A percentile compares a stretch with the other conserved stretches of the same genome.
Evolutionary conservation across 2,329 filamentous ascomycete species (phyloP).

Genomic region (Cytospora paraplurivora): DNA sequence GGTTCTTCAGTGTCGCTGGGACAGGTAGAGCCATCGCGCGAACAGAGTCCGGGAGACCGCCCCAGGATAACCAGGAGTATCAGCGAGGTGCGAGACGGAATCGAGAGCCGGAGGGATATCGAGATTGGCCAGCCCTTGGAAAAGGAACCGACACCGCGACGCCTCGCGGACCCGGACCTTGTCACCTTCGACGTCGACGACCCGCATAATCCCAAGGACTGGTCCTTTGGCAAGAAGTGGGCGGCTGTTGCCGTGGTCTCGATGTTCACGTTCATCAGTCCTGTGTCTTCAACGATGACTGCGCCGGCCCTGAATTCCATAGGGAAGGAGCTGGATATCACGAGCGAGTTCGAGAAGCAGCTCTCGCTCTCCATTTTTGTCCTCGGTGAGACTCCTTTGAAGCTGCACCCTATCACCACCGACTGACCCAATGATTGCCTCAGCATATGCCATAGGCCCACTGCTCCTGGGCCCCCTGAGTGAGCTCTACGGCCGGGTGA

Average conservation of each 20-base stretch:
- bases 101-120: conserved; percentile 41
- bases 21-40: background rate
- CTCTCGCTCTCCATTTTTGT: conserved; percentile 56
- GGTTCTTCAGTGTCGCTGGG: conserved; percentile 2
- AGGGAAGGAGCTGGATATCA: conserved; percentile 45
- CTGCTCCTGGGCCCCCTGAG: conserved; percentile 54
- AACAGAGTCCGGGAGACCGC: conserved; percentile 7
- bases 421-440: background rate
- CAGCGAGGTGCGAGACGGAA: conserved; percentile 45
- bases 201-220: conserved; percentile 33
- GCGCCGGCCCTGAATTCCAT: conserved; percentile 41
- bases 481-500: conserved; percentile 58
- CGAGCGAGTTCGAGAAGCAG: conserved; percentile 41
- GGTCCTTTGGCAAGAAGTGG: conserved; percentile 31
- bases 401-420: no score
- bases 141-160: conserved; percentile 16
- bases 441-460: conserved; percentile 41
- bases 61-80: conserved; percentile 38
- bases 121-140: conserved; percentile 37
- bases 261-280: conserved; percentile 54
- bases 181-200: conserved; percentile 32
- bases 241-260: conserved; percentile 40
- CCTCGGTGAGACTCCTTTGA: conserved; percentile 33
- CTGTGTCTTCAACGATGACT: conserved; percentile 52
- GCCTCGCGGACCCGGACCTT: conserved; percentile 22